phyloP scores from a whole-genome alignment of 139 green algal genomes.

The Pleodorina starrii region DNA sequence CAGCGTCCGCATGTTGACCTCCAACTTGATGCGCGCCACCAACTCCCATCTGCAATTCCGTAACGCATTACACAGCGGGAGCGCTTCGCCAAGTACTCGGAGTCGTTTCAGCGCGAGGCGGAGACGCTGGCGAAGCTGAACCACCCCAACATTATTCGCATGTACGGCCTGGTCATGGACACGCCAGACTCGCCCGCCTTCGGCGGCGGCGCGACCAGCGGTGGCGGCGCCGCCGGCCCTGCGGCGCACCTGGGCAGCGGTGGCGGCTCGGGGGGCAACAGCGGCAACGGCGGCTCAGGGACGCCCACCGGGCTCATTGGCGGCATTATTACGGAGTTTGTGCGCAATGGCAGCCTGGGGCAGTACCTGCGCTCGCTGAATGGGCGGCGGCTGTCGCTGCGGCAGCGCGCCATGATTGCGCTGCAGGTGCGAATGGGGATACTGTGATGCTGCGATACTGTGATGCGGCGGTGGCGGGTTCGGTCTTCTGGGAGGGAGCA shows the following conservation, averaged over 20 bases:
- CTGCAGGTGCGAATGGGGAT: conserved; percentile 60
- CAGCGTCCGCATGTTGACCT: too few relatives aligned
- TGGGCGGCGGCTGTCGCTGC: conserved; percentile 66
- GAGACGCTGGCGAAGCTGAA: conserved; percentile 87
- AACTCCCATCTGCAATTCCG: too few relatives aligned
- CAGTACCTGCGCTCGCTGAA: conserved; percentile 63
- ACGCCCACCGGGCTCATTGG: conserved; percentile 55
- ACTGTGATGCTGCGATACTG: background rate
- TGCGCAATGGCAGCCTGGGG: conserved; percentile 78
- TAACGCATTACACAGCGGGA: conserved; percentile 58
- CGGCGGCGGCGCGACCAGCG: background rate
- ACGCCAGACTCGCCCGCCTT: background rate
- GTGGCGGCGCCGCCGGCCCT: background rate
- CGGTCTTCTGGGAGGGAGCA: too few relatives aligned
- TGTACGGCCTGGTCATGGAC: conserved; percentile 90
- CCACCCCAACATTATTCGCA: conserved; percentile 95
- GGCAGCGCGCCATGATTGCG: conserved; percentile 82
- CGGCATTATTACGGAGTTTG: conserved; percentile 94
- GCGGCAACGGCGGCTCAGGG: background rate
- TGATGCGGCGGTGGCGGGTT: too few relatives aligned
- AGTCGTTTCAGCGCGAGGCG: conserved; percentile 89
- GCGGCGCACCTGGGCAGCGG: conserved; percentile 24
- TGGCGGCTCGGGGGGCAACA: conserved; percentile 16
- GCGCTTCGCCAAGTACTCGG: conserved; percentile 76
- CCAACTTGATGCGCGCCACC: too few relatives aligned